phyloP scores from a whole-genome alignment of 1,284 basidiomycete genomes.

The Puccinia novopanici region DNA sequence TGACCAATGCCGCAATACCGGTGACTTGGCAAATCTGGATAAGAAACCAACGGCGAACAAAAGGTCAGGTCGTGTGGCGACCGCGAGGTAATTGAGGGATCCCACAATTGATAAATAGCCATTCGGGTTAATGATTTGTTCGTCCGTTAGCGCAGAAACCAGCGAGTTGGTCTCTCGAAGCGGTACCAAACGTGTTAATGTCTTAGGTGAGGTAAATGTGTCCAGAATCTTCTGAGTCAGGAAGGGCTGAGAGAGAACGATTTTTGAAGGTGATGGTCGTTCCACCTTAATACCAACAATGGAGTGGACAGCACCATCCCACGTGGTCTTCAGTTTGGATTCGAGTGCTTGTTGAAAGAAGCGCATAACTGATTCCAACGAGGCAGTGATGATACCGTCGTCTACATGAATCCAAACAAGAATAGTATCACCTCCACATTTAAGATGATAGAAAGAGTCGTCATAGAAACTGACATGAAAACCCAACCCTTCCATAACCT shows the following conservation, averaged over 20 bases:
- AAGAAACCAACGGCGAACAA: constrained; percentile 8
- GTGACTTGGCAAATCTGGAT: not conserved
- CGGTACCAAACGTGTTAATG: not conserved
- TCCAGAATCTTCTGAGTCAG: not conserved
- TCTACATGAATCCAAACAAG: constrained; percentile 26
- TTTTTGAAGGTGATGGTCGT: not conserved
- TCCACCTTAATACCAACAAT: constrained; percentile 8
- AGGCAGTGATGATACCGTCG: constrained; percentile 10
- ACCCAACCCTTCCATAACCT: too few relatives aligned
- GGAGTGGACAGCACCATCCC: not conserved
- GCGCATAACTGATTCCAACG: not conserved
- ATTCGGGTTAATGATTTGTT: not conserved
- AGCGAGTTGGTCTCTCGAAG: not conserved
- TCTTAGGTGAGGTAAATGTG: not conserved
- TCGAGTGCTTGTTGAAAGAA: not conserved
- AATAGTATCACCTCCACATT: not conserved
- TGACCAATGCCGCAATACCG: not conserved
- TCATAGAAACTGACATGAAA: constrained; percentile 22
- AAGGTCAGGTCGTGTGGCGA: not conserved
- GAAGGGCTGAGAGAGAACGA: not conserved
- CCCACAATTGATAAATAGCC: constrained; percentile 24
- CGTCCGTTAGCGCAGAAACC: not conserved
- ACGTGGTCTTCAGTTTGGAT: not conserved
- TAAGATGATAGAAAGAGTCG: constrained; percentile 14
- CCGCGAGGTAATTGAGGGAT: constrained; percentile 15